Percentiles rank a stretch among this genome's conserved stretches.
phyloP scores from a whole-genome alignment of 1,284 basidiomycete genomes.

The Rhodotorula glutinis region DNA sequence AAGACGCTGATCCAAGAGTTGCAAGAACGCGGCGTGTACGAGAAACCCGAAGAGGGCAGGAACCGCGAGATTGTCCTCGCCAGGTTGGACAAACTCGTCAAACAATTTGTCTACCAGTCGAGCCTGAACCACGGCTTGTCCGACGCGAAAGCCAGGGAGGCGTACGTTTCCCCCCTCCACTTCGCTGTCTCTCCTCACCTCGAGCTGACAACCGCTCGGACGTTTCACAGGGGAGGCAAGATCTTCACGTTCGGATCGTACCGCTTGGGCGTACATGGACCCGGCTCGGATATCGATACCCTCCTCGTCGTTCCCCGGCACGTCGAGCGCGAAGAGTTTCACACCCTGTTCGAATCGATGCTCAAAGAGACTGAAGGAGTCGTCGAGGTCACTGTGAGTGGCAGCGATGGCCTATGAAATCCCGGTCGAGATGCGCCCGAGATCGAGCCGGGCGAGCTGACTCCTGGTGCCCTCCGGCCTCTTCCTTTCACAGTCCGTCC shows the following conservation, averaged over 20 bases:
- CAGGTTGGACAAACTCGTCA: constrained; percentile 82
- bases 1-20: constrained; percentile 84
- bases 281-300: constrained; percentile 97
- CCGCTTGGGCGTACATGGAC: constrained; percentile 87
- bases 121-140: constrained; percentile 55
- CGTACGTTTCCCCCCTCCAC: constrained; percentile 10
- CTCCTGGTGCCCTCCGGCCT: background rate
- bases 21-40: constrained; percentile 79
- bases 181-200: background rate
- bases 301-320: constrained; percentile 96
- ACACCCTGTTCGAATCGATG: constrained; percentile 86
- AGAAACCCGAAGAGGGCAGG: constrained; percentile 82
- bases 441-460: too few species aligned
- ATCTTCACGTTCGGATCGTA: constrained; percentile 96
- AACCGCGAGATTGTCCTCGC: constrained; percentile 89
- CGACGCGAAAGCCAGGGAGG: constrained; percentile 35
- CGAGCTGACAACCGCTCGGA: background rate
- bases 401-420: background rate
- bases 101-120: constrained; percentile 86
- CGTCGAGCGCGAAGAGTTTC: constrained; percentile 93
- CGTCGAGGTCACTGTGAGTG: constrained; percentile 80
- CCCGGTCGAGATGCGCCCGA: background rate
- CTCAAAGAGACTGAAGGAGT: constrained; percentile 80
- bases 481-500: constrained; percentile 66
- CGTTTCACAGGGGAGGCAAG: constrained; percentile 78